A percentile compares a stretch with the other conserved stretches of the same genome.
Evolutionary conservation across 202 grass and related monocot species (phyloP).

Genomic region (Setaria viridis): DNA sequence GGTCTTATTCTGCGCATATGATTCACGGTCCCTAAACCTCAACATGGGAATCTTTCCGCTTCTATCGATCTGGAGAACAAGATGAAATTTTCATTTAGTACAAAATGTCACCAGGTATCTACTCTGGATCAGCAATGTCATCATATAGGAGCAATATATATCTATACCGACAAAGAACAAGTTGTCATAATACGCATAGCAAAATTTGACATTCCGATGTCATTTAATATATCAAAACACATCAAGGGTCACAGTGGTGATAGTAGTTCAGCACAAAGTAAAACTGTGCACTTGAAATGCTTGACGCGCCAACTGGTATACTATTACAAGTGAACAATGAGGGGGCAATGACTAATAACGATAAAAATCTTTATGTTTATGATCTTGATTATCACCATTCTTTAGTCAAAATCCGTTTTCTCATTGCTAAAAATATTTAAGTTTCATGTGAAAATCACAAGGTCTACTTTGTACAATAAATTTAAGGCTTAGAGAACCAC

Average conservation of each 20-base stretch:
- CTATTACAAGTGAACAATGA: not conserved
- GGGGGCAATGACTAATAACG: not conserved
- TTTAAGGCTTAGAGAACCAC: constrained; percentile 1
- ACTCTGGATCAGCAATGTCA: constrained; percentile 16
- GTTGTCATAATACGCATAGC: not conserved
- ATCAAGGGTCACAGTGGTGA: not conserved
- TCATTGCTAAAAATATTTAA: constrained; percentile 16
- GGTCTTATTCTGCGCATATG: constrained; percentile 98
- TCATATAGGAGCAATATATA: constrained; percentile 17
- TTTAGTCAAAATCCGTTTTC: not conserved
- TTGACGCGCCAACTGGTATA: not conserved
- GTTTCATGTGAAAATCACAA: constrained; percentile 24
- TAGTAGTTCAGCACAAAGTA: constrained; percentile 4
- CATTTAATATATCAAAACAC: constrained; percentile 8
- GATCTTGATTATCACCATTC: not conserved
- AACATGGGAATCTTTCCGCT: constrained; percentile 87
- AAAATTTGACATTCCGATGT: not conserved
- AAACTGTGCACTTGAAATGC: constrained; percentile 33
- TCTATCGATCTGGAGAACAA: constrained; percentile 82
- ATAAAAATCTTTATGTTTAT: not conserved
- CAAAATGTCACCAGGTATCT: not conserved
- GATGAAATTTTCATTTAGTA: not conserved
- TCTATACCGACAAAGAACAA: constrained; percentile 27
- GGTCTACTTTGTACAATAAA: constrained; percentile 17
- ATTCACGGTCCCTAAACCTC: constrained; percentile 85